phyloP scores from a whole-genome alignment of 2,329 filamentous ascomycete genomes.

The Phaeosphaeria sp. region DNA sequence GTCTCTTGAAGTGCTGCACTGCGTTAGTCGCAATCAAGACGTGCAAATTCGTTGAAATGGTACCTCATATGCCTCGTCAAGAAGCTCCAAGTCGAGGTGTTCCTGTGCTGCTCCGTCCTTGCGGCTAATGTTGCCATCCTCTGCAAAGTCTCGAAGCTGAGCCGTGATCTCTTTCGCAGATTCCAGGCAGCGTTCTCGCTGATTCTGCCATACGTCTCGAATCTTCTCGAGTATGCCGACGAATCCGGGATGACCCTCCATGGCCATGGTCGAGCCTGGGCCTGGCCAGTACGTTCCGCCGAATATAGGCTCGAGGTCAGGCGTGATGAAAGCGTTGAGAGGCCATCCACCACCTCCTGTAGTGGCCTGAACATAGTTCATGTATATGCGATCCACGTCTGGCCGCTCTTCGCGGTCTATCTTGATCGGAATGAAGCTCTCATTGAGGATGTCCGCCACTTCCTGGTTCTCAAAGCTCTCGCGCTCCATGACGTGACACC shows the following conservation, averaged over 20 bases:
- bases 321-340: slow-evolving; percentile 94
- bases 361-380: slow-evolving; percentile 97
- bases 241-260: slow-evolving; percentile 73
- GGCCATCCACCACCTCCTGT: slow-evolving; percentile 93
- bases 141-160: slow-evolving; percentile 85
- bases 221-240: slow-evolving; percentile 84
- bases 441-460: slow-evolving; percentile 82
- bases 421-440: slow-evolving; percentile 87
- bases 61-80: slow-evolving; percentile 82
- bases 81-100: slow-evolving; percentile 83
- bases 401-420: slow-evolving; percentile 93
- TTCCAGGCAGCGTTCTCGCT: slow-evolving; percentile 81
- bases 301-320: slow-evolving; percentile 90
- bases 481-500: slow-evolving; percentile 87
- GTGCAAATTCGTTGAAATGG: slow-evolving; percentile 50
- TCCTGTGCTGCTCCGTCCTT: slow-evolving; percentile 62
- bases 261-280: slow-evolving; percentile 64
- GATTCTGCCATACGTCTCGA: slow-evolving; percentile 75
- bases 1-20: slow-evolving; percentile 29
- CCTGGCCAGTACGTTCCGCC: slow-evolving; percentile 96
- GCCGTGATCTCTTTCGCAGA: slow-evolving; percentile 83
- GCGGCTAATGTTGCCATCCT: slow-evolving; percentile 75
- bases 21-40: slow-evolving; percentile 2
- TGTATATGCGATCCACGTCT: slow-evolving; percentile 94
- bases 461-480: slow-evolving; percentile 88